Conservation (phyloP, 2,329 filamentous ascomycete species). For the Trichocomaceae sp. region DNA sequence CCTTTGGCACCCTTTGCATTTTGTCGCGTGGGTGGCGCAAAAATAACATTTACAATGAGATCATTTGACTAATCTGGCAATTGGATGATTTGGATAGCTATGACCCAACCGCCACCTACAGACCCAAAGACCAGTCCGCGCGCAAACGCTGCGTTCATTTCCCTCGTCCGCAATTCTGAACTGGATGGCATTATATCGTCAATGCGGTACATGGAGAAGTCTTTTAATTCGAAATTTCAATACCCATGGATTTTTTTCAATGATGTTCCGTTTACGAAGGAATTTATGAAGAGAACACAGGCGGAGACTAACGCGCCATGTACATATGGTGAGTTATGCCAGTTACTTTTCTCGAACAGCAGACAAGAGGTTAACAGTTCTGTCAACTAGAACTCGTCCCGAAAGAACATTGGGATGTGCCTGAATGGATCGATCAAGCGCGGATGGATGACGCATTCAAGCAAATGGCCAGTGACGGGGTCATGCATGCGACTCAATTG, state of each 20-base stretch:
- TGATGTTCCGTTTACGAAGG: conserved; percentile 89
- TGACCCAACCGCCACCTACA: conserved; percentile 11
- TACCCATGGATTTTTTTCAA: conserved; percentile 99
- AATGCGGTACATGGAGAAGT: conserved; percentile 85
- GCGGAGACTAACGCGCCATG: conserved; percentile 86
- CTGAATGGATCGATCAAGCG: conserved; percentile 84
- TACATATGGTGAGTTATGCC: conserved; percentile 59
- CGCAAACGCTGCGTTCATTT: conserved; percentile 87
- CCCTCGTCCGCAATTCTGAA: conserved; percentile 88
- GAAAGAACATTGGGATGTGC: conserved; percentile 85
- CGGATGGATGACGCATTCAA: conserved; percentile 78
- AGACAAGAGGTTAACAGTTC: neutral
- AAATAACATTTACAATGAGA: no score
- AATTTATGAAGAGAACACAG: conserved; percentile 78
- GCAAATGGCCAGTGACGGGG: conserved; percentile 71
- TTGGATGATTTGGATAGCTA: neutral
- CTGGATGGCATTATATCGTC: conserved; percentile 74
- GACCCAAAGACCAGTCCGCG: conserved; percentile 37
- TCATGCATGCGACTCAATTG: conserved; percentile 82
- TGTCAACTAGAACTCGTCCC: conserved; percentile 60
- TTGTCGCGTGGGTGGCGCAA: neutral
- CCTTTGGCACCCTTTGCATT: neutral
- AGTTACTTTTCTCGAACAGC: neutral
- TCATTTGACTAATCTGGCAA: neutral
- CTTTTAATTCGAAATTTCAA: conserved; percentile 98